These are phyloP conservation scores for Scheffersomyces insectosa DNA, from an alignment of 1,139 yeast genomes.

Conservation along the genomic window DNA sequence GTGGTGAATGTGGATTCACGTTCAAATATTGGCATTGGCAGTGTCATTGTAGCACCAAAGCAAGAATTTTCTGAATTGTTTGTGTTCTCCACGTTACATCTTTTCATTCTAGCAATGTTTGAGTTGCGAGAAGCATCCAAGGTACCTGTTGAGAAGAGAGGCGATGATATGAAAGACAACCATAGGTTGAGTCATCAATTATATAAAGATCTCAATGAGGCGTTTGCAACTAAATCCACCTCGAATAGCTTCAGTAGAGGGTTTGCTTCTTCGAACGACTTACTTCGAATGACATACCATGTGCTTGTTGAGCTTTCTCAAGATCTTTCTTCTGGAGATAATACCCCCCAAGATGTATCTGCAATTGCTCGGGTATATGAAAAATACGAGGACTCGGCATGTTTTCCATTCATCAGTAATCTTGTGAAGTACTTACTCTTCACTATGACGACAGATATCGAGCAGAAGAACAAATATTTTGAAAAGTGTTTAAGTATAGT, in stretches of 20 bases:
- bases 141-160: constrained; percentile 3
- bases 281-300: constrained; percentile 13
- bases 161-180: constrained; percentile 8
- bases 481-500: constrained; percentile 16
- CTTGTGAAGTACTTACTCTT: constrained; percentile 18
- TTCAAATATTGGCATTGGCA: constrained; percentile 20
- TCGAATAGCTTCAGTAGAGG: constrained; percentile 21
- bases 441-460: constrained; percentile 14
- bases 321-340: background rate
- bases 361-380: background rate
- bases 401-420: constrained; percentile 18
- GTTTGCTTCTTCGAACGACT: constrained; percentile 18
- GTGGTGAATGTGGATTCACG: no score
- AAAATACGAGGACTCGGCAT: constrained; percentile 7
- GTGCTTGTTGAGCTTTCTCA: constrained; percentile 8
- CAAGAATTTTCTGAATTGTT: constrained; percentile 26
- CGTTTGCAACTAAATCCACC: constrained; percentile 14
- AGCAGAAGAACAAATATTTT: constrained; percentile 15
- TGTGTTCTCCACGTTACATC: constrained; percentile 27
- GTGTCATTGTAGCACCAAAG: constrained; percentile 13
- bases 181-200: constrained; percentile 17
- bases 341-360: no score
- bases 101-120: constrained; percentile 25
- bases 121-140: constrained; percentile 17
- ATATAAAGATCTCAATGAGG: constrained; percentile 18